phyloP scores from a whole-genome alignment of 805 yeast species.

The Maudiozyma bulderi region DNA sequence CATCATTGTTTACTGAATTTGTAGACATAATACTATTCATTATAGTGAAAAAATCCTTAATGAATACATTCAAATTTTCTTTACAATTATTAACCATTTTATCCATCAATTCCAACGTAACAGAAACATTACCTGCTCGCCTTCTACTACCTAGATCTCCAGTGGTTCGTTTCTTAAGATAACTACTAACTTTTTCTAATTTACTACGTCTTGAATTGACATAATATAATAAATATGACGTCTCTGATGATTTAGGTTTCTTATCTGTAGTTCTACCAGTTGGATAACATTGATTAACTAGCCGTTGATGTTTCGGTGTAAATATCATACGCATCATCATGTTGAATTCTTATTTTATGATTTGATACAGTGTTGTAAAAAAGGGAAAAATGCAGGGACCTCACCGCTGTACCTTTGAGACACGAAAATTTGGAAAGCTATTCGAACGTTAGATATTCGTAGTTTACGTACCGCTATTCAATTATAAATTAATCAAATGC shows the following conservation, averaged over 20 bases:
- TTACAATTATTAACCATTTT: constrained; percentile 67
- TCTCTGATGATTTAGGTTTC: constrained; percentile 85
- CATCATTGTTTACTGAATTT: constrained; percentile 41
- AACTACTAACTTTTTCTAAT: constrained; percentile 73
- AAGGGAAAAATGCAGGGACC: too few species aligned
- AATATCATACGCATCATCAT: constrained; percentile 27
- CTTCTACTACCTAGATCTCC: constrained; percentile 52
- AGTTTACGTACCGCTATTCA: too few species aligned
- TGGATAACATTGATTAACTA: constrained; percentile 88
- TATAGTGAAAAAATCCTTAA: constrained; percentile 55
- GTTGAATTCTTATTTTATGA: too few species aligned
- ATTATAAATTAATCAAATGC: too few species aligned
- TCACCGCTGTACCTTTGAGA: too few species aligned
- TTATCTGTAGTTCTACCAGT: constrained; percentile 79
- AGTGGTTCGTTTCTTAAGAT: constrained; percentile 50
- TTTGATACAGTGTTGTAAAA: too few species aligned
- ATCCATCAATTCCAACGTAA: constrained; percentile 60
- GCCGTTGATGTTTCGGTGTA: constrained; percentile 78
- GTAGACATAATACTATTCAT: constrained; percentile 39
- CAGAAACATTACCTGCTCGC: constrained; percentile 71
- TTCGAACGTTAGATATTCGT: too few species aligned
- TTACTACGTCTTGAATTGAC: constrained; percentile 85
- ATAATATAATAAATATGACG: constrained; percentile 78
- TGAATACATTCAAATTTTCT: constrained; percentile 78
- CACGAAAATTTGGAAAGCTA: too few species aligned